phyloP scores from a whole-genome alignment of 495 filamentous ascomycete genomes.

The Aspergillus sparsus region DNA sequence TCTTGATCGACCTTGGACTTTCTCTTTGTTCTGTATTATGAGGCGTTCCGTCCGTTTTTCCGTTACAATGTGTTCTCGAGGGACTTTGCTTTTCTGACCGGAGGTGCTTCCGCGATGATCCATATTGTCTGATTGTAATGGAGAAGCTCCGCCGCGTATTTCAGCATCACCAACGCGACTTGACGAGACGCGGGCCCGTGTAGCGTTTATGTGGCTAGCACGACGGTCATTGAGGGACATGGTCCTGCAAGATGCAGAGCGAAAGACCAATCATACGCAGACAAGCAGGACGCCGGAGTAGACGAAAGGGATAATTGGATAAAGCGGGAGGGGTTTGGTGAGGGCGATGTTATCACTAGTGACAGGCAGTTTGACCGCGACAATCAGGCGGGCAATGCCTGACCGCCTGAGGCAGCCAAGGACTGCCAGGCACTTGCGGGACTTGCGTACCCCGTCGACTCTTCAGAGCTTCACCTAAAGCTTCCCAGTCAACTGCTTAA shows the following conservation, averaged over 20 bases:
- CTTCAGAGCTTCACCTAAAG: slow-evolving; percentile 38
- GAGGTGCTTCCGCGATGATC: slow-evolving; percentile 40
- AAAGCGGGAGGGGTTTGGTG: background rate
- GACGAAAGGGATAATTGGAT: background rate
- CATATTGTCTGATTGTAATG: slow-evolving; percentile 38
- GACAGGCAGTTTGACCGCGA: slow-evolving; percentile 13
- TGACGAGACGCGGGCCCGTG: slow-evolving; percentile 50
- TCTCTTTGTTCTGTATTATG: slow-evolving; percentile 66
- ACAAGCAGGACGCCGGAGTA: slow-evolving; percentile 6
- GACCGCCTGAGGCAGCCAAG: slow-evolving; percentile 30
- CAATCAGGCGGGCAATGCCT: slow-evolving; percentile 27
- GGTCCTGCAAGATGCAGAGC: slow-evolving; percentile 30
- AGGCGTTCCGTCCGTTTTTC: slow-evolving; percentile 45
- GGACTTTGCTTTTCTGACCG: slow-evolving; percentile 36
- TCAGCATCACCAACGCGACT: slow-evolving; percentile 48
- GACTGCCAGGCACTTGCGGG: slow-evolving; percentile 38
- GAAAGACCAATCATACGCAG: slow-evolving; percentile 28
- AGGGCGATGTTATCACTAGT: slow-evolving; percentile 2
- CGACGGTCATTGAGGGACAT: slow-evolving; percentile 52
- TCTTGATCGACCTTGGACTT: slow-evolving; percentile 58
- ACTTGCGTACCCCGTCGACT: slow-evolving; percentile 39
- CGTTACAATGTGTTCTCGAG: slow-evolving; percentile 36
- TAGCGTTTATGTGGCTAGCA: slow-evolving; percentile 46
- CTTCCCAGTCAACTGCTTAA: slow-evolving; percentile 24
- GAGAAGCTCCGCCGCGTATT: slow-evolving; percentile 37